phyloP scores from a whole-genome alignment of 1,284 basidiomycete genomes.

The Pholiota adiposa region DNA sequence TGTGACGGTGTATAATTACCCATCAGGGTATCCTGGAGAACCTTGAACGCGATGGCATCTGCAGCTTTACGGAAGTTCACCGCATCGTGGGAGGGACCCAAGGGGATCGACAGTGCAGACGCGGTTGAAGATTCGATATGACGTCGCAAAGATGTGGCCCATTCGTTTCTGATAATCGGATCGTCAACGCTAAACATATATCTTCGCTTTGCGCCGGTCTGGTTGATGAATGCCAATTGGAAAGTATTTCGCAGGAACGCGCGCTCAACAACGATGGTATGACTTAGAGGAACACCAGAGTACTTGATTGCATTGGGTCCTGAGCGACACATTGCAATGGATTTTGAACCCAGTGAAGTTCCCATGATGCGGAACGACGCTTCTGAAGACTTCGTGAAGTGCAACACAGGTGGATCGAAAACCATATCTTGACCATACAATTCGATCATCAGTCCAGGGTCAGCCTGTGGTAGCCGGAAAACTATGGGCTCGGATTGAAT shows the following conservation, averaged over 20 bases:
- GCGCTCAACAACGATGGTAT: conserved; percentile 80
- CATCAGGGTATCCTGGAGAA: conserved; percentile 84
- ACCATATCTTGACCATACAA: conserved; percentile 84
- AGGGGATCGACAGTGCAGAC: conserved; percentile 31
- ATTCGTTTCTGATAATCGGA: conserved; percentile 72
- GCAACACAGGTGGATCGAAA: conserved; percentile 84
- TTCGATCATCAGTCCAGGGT: conserved; percentile 78
- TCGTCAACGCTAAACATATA: conserved; percentile 95
- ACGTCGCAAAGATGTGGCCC: conserved; percentile 71
- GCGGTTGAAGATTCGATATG: conserved; percentile 61
- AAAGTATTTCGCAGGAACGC: conserved; percentile 95
- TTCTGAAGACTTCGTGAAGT: conserved; percentile 75
- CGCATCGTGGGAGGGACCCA: conserved; percentile 36
- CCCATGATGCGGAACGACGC: conserved; percentile 90
- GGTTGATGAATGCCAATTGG: conserved; percentile 84
- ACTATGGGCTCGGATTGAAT: conserved; percentile 85
- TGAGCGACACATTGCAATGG: conserved; percentile 78
- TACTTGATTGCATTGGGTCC: conserved; percentile 84
- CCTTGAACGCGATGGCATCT: conserved; percentile 74
- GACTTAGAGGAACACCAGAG: conserved; percentile 76
- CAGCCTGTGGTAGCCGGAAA: conserved; percentile 80
- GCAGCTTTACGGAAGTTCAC: conserved; percentile 65
- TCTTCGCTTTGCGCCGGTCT: conserved; percentile 70
- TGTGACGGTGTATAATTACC: conserved; percentile 18
- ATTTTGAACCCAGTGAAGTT: conserved; percentile 78